phyloP scores from a whole-genome alignment of 345 rosid species.

The Hibiscus mutabilis region DNA sequence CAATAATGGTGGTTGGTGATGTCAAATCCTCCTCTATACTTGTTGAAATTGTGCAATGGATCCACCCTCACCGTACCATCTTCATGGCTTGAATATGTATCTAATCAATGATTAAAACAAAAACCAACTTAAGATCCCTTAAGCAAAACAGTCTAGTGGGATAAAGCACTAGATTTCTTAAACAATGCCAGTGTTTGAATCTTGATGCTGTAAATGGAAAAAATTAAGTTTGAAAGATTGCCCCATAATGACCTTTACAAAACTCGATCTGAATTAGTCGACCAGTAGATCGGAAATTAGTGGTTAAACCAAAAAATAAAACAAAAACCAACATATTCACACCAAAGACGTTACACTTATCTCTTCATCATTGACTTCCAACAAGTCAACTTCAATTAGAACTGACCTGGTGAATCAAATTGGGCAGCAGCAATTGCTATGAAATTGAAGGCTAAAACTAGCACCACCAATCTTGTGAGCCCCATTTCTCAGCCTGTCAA shows the following conservation, averaged over 20 bases:
- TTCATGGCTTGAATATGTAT: constrained; percentile 2
- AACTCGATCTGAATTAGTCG: too few relatives aligned
- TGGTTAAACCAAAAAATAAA: too few relatives aligned
- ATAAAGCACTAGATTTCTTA: too few relatives aligned
- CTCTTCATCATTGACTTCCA: neutral
- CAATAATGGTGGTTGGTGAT: constrained; percentile 42
- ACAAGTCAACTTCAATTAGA: too few relatives aligned
- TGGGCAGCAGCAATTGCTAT: neutral
- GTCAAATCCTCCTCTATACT: constrained; percentile 66
- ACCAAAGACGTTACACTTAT: neutral
- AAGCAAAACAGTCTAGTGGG: too few relatives aligned
- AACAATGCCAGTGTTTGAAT: too few relatives aligned
- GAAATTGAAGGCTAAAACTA: neutral
- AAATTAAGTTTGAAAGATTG: too few relatives aligned
- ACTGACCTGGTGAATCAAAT: constrained; percentile 2
- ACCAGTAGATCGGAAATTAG: too few relatives aligned
- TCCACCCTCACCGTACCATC: constrained; percentile 35
- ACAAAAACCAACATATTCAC: too few relatives aligned
- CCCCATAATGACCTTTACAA: too few relatives aligned
- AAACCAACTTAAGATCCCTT: too few relatives aligned
- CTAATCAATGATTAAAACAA: constrained; percentile 6
- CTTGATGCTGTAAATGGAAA: too few relatives aligned
- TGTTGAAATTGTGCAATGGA: constrained; percentile 39
- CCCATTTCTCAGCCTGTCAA: constrained; percentile 2
- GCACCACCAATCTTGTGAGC: neutral